Percentiles rank a stretch among this genome's conserved stretches.
These are phyloP conservation scores for Eimeria tenella DNA, from an alignment of 169 alveolate species.

Conservation along the genomic window DNA sequence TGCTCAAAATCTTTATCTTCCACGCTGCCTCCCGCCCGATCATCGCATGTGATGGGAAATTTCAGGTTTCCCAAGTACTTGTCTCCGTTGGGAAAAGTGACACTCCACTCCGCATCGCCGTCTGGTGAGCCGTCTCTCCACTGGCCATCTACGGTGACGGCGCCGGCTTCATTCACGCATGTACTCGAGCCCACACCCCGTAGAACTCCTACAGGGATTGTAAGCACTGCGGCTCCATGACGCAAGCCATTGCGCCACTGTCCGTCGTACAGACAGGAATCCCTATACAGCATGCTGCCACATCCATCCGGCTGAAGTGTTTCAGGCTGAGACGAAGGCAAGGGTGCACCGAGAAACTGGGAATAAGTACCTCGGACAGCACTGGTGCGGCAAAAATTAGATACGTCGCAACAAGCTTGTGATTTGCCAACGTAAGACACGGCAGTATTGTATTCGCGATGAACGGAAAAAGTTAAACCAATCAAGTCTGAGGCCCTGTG, in stretches of 20 bases:
- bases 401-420: too few species aligned
- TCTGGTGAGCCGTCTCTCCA: slow-evolving; percentile 76
- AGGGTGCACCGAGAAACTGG: neutral
- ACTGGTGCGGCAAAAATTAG: too few species aligned
- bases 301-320: slow-evolving; percentile 72
- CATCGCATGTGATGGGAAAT: neutral
- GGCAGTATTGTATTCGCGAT: too few species aligned
- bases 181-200: neutral
- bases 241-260: slow-evolving; percentile 77
- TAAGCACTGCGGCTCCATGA: slow-evolving; percentile 78
- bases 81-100: slow-evolving; percentile 79
- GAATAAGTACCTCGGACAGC: neutral
- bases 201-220: slow-evolving; percentile 41
- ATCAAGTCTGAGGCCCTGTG: neutral
- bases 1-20: neutral
- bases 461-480: neutral
- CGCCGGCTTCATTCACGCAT: neutral
- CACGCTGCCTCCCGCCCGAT: slow-evolving; percentile 2
- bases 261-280: slow-evolving; percentile 71
- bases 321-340: slow-evolving; percentile 66
- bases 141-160: slow-evolving; percentile 69
- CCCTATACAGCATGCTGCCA: slow-evolving; percentile 64
- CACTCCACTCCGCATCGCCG: slow-evolving; percentile 72
- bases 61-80: slow-evolving; percentile 72
- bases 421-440: too few species aligned